Evolutionary conservation across 441 rosid species (phyloP), one percentile per base, ranked within the genome.

Genomic region (Euphorbia celastroides): DNA sequence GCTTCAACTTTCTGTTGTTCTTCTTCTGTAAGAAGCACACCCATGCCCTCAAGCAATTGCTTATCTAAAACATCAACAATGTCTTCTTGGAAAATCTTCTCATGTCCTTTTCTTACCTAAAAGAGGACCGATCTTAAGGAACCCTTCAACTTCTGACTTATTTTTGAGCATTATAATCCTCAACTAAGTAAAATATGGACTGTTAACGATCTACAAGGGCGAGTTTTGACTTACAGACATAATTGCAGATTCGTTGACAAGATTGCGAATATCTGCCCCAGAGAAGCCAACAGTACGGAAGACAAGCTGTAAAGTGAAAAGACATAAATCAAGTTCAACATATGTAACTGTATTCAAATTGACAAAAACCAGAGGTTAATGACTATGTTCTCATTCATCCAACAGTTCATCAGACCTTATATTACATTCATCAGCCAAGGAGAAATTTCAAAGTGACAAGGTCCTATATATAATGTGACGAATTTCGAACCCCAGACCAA

Each of bases 41-140:
- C 99, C 97, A 93, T 89, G 60, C 99, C 99, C 83, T 93, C 99
- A n/a, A 93, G 93, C 77, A 93, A 82, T 78, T 93, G 97, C 76
- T 94, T 94, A 77, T 94, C 96, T 78, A 94, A 77, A 74, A 91
- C 97, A 77, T 89, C 96, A 80, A 88, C 80, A 51, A 93, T 79
- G 78, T 93, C 99, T 79, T 89, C 88, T 84, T 94, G 99, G 74
- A 67, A 75, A 72, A 94, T 86, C 79, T 78, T 82, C 68, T 91
- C 68, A 75, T 87, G 96, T 52, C 91, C 97, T 79, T 86, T 91
- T 77, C 99, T 88, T 57, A 94, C 97, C 97, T 94, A 79, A 26
- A 69, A 75, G 22, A 70, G 34, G 22, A 67, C 73, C 20, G 36
- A 58, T 74, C 28, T 42, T 11, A 32, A 25, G n/a, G 5, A 19